A percentile compares a stretch with the other conserved stretches of the same genome.
Evolutionary conservation across 495 filamentous ascomycete species (phyloP).

Genomic region (Achaetomiella virescens): DNA sequence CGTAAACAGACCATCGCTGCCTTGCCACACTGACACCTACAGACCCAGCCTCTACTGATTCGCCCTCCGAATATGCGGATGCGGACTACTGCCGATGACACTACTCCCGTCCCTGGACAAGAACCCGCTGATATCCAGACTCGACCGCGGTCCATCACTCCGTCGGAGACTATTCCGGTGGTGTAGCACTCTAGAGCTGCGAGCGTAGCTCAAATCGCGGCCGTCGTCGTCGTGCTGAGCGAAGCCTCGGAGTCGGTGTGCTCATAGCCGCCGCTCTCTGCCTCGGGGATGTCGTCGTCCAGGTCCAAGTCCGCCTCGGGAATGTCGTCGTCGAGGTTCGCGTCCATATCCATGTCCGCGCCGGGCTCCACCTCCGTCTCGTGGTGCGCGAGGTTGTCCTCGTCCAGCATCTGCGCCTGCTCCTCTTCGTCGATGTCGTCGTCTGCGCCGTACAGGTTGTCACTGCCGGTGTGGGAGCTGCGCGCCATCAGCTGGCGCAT

Average conservation of each 20-base stretch:
- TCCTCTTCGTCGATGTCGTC: slow-evolving; percentile 44
- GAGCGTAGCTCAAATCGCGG: slow-evolving; percentile 20
- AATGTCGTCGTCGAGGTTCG: slow-evolving; percentile 54
- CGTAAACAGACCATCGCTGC: not conserved
- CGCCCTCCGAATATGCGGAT: slow-evolving; percentile 30
- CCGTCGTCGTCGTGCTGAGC: slow-evolving; percentile 34
- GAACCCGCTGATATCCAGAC: slow-evolving; percentile 46
- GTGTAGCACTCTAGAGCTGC: slow-evolving; percentile 11
- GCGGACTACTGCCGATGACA: slow-evolving; percentile 42
- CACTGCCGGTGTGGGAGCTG: slow-evolving; percentile 9
- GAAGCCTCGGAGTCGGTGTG: slow-evolving; percentile 84
- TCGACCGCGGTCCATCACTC: slow-evolving; percentile 35
- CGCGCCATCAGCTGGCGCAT: slow-evolving; percentile 46
- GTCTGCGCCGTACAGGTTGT: slow-evolving; percentile 37
- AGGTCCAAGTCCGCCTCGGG: slow-evolving; percentile 48
- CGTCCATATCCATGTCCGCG: slow-evolving; percentile 47
- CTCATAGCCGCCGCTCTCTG: slow-evolving; percentile 54
- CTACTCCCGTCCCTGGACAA: slow-evolving; percentile 46
- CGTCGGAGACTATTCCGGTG: slow-evolving; percentile 23
- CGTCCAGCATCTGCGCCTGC: slow-evolving; percentile 44
- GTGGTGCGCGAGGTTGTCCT: slow-evolving; percentile 39
- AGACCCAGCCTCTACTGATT: slow-evolving; percentile 9
- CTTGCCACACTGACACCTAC: not conserved
- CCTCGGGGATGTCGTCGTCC: slow-evolving; percentile 63
- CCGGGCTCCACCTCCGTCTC: slow-evolving; percentile 20